phyloP scores from a whole-genome alignment of 2,329 filamentous ascomycete genomes.

The Pseudogymnoascus sp. region DNA sequence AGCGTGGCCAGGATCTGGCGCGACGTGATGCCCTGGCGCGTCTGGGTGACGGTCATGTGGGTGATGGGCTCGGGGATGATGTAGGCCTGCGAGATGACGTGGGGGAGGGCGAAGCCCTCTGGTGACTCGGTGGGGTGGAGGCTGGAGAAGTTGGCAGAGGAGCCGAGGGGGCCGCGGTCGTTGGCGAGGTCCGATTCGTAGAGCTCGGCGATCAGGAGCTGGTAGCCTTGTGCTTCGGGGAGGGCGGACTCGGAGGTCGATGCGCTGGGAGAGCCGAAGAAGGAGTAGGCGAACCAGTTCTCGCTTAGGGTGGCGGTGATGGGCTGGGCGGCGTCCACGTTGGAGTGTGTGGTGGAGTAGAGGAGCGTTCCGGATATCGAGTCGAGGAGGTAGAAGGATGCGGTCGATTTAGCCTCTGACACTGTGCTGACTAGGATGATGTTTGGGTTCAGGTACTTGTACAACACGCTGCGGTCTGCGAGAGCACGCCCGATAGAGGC shows the following conservation, averaged over 20 bases:
- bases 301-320: constrained; percentile 76
- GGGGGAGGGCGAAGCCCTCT: constrained; percentile 51
- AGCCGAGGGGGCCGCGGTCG: constrained; percentile 70
- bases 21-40: constrained; percentile 81
- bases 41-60: constrained; percentile 76
- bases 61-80: constrained; percentile 72
- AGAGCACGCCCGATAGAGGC: constrained; percentile 93
- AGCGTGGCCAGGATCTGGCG: constrained; percentile 75
- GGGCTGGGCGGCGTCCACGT: constrained; percentile 64
- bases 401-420: constrained; percentile 47
- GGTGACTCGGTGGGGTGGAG: constrained; percentile 54
- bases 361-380: constrained; percentile 77
- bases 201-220: constrained; percentile 77
- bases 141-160: constrained; percentile 67
- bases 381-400: constrained; percentile 74
- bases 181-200: constrained; percentile 81
- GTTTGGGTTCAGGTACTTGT: constrained; percentile 95
- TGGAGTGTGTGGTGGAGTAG: constrained; percentile 58
- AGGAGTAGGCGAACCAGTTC: constrained; percentile 91
- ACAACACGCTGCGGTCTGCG: constrained; percentile 83
- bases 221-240: constrained; percentile 68
- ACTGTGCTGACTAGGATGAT: constrained; percentile 66
- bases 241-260: constrained; percentile 44
- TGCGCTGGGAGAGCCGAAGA: constrained; percentile 55
- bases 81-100: constrained; percentile 72